Base-by-base conservation (phyloP, 306 rosid genomes). In the Corylus americana region DNA sequence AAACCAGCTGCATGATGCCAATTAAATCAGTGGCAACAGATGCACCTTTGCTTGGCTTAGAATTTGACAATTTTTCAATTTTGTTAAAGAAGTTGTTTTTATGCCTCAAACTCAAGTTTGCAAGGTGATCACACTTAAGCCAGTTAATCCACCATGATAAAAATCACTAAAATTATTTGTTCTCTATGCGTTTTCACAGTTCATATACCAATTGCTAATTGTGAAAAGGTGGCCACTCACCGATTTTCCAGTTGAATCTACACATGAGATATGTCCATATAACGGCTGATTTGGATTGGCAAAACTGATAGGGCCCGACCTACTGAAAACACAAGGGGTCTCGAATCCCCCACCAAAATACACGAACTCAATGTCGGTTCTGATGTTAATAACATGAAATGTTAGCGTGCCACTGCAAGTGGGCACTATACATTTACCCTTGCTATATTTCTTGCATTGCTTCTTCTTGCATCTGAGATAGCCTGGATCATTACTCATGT, bases 351-450 rank as follows among this genome's bases (percentile, higher is more conserved):
- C 92, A 9, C 83, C 71, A 73, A 94, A 92, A 71, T 90, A 85
- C 78, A 87, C 93, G 11, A 92, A 94, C 50, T 88, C 92, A 12
- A 94, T 89, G 86, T 94, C 93, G 3, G 90, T 94, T 85, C 98
- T 80, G 66, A 94, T 88, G 89, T 94, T 94, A 77, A 94, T 69
- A 9, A 92, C 92, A 81, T 92, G 98, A 76, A 94, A 94, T 66
- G 80, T 42, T 71, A 94, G 44, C 20, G 94, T 74, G 39, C 93
- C 97, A 77, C 81, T 83, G 80, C 96, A 92, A 7, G 92, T 88
- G 58, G 71, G 64, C 14, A 57, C 74, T 45, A 1, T 16, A 55
- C 96, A 91, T 29, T 45, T 77, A 11, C 92, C 88, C 22, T 81
- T 76, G 6, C 4, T 17, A 2, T 48, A 7, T 37, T 75, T 42